Conservation (phyloP, 2,329 filamentous ascomycete species). For the Talaromyces funiculosus region DNA sequence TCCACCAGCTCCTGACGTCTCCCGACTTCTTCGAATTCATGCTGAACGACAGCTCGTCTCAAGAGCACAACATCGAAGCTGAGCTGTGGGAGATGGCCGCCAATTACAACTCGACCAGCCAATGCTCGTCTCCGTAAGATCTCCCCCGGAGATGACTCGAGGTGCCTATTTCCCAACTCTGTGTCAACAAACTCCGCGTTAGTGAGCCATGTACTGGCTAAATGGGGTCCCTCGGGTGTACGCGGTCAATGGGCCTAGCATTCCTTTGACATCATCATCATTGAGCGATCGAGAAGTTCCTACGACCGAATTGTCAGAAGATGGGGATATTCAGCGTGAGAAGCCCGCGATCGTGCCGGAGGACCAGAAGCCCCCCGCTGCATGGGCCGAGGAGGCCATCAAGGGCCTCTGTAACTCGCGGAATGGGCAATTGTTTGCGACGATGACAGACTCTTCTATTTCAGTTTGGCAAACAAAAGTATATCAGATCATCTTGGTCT, state of each 20-base stretch:
- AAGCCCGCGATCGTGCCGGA: constrained; percentile 21
- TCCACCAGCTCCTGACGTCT: constrained; percentile 1
- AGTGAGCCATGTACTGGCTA: constrained; percentile 45
- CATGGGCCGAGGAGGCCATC: constrained; percentile 58
- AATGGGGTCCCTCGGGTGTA: constrained; percentile 46
- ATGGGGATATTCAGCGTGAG: constrained; percentile 19
- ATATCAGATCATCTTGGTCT: constrained; percentile 20
- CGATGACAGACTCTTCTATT: constrained; percentile 76
- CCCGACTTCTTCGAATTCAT: neutral
- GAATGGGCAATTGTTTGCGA: constrained; percentile 76
- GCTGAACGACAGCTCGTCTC: neutral
- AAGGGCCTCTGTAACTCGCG: constrained; percentile 71
- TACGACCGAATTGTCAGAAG: constrained; percentile 11
- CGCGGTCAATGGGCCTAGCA: constrained; percentile 42
- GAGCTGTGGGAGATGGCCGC: constrained; percentile 20
- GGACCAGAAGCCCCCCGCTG: constrained; percentile 23
- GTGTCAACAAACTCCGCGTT: constrained; percentile 22
- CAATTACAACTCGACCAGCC: constrained; percentile 19
- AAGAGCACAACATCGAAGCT: constrained; percentile 4
- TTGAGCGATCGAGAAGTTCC: constrained; percentile 22
- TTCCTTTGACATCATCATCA: constrained; percentile 23
- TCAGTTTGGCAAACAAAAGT: constrained; percentile 97
- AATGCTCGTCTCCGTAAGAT: constrained; percentile 21
- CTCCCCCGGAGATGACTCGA: constrained; percentile 33
- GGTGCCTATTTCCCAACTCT: constrained; percentile 22